Evolutionary conservation across 371 early-diverging fungal species (phyloP), one percentile per base, ranked within the genome.

Genomic region (Fennellomyces sp.): DNA sequence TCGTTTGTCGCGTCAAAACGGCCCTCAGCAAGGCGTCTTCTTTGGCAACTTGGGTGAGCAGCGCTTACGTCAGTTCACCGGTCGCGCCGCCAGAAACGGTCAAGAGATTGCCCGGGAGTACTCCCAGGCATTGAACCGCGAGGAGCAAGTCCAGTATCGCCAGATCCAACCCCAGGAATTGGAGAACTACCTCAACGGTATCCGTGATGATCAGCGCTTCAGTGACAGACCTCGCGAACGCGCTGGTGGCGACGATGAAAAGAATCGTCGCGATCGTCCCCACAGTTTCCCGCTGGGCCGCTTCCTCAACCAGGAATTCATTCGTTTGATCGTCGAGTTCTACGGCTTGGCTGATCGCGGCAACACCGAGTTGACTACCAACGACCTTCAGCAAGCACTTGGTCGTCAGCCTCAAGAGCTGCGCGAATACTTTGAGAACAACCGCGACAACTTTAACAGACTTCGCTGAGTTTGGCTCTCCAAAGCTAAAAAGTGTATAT

Each of bases 361-460:
- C 30, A 47, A 67, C 15, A 23, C 52, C 7, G 75, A 78, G 25
- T 56, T 57, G 29, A 31, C 33, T n/a, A 50, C 65, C 19, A 29
- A 52, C 17, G 79, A 78, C 26, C 62, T 78, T 17, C 49, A 66
- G 41, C 42, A 71, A 21, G 27, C 63, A 19, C 64, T 78, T 52
- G 59, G 67, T 2, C 63, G 64, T 29, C 50, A 75, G 10, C 75
- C 79, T 42, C 64, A 61, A 2, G 58, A 39, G 15, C 23, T 78
- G 41, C 61, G 61, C 29, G 38, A 70, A 4, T 78, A 70, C 49
- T 71, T 75, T 28, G 42, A 73, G 42, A 62, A 54, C 45, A 78
- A 78, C 56, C 75, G 75, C 21, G 68, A 75, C 2, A 54, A 73
- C 15, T 75, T 78, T 64, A 70, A 56, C n/a, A 61, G 58, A 5